phyloP scores from a whole-genome alignment of 2,329 filamentous ascomycete species.

The Capronia coronata region DNA sequence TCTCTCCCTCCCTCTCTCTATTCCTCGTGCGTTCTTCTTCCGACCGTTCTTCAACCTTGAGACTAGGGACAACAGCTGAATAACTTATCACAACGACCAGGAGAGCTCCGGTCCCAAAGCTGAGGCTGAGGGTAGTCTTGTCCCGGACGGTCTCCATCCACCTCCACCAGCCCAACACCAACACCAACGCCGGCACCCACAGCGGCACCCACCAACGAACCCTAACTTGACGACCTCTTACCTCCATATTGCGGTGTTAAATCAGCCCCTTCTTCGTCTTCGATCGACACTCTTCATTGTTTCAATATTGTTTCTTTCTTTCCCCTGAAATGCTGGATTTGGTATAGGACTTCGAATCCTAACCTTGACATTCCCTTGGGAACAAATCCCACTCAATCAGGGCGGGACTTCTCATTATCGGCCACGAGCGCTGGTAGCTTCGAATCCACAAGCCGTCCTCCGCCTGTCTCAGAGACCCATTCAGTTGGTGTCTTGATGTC shows the following conservation, averaged over 20 bases:
- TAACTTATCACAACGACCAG: background rate
- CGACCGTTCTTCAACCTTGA: background rate
- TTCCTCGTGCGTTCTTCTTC: background rate
- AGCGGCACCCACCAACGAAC: too few relatives aligned
- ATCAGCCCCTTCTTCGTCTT: slow-evolving; percentile 2
- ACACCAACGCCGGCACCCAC: background rate
- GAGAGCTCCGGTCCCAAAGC: too few relatives aligned
- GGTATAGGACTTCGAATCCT: slow-evolving; percentile 1
- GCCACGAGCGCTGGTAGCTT: slow-evolving; percentile 12
- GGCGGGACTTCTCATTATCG: slow-evolving; percentile 3
- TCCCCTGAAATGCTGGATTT: slow-evolving; percentile 1
- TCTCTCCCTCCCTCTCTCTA: background rate
- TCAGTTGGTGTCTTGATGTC: slow-evolving; percentile 22
- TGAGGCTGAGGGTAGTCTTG: too few relatives aligned
- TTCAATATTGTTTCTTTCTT: slow-evolving; percentile 1
- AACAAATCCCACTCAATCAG: background rate
- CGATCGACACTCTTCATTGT: slow-evolving; percentile 11
- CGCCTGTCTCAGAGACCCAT: slow-evolving; percentile 14
- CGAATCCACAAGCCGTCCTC: slow-evolving; percentile 1
- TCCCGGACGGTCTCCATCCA: background rate
- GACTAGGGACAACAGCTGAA: background rate
- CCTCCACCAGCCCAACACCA: slow-evolving; percentile 3
- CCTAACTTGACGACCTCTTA: slow-evolving; percentile 1
- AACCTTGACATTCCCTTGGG: background rate
- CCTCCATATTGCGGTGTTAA: background rate